Conservation (phyloP, 352 stramenopile genomes). For the Phytophthora citrophthora region DNA sequence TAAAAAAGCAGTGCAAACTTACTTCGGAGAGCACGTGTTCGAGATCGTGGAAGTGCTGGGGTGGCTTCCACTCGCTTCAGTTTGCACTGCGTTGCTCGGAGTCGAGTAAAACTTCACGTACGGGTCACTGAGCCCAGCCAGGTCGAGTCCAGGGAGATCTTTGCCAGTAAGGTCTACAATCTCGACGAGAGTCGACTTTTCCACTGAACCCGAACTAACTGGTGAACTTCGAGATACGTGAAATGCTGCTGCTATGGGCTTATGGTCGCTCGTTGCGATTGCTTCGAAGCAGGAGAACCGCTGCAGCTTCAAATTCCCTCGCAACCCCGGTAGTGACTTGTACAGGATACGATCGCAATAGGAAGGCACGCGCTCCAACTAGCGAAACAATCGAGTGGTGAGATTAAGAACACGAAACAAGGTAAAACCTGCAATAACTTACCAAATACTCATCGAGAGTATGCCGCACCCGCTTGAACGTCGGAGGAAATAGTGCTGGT, state of each 20-base stretch:
- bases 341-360: constrained; percentile 88
- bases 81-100: constrained; percentile 56
- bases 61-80: constrained; percentile 53
- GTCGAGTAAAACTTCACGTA: constrained; percentile 86
- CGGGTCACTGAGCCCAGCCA: constrained; percentile 79
- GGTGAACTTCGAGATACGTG: constrained; percentile 42
- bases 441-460: constrained; percentile 42
- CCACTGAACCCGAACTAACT: constrained; percentile 28
- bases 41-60: constrained; percentile 68
- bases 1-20: constrained; percentile 15
- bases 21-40: constrained; percentile 68
- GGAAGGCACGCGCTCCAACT: constrained; percentile 80
- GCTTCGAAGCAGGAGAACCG: constrained; percentile 64
- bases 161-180: constrained; percentile 62
- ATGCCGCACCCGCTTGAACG: constrained; percentile 84
- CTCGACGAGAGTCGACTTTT: constrained; percentile 59
- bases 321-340: constrained; percentile 74
- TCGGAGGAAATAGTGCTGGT: constrained; percentile 73
- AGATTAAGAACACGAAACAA: no score
- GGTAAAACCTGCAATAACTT: constrained; percentile 1
- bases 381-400: neutral
- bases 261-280: constrained; percentile 87
- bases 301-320: constrained; percentile 57
- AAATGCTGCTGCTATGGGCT: constrained; percentile 75
- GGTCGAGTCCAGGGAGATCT: constrained; percentile 75